A percentile compares a stretch with the other conserved stretches of the same genome.
These are phyloP conservation scores for Diplosphaera chodatii DNA, from an alignment of 139 green algal genomes.

Conservation along the genomic window DNA sequence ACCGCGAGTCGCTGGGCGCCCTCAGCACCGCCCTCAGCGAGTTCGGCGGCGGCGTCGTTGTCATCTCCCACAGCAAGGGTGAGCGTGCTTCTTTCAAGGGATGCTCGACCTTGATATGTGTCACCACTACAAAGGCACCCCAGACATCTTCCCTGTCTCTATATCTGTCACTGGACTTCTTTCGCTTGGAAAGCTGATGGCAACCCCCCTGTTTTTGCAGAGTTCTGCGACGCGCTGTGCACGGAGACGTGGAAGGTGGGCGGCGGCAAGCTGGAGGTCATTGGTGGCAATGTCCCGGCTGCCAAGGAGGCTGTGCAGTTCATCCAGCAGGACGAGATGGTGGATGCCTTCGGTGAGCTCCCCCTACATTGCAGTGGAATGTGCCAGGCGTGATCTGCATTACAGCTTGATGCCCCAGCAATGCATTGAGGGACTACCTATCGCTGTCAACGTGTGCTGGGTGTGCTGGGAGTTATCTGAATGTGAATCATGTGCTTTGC, in stretches of 20 bases:
- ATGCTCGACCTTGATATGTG: no score
- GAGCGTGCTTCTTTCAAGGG: no score
- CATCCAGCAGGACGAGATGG: conserved; percentile 71
- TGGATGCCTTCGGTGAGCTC: conserved; percentile 85
- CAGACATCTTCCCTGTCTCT: no score
- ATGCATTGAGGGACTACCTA: background rate
- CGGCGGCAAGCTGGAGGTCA: conserved; percentile 57
- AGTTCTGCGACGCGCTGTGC: conserved; percentile 73
- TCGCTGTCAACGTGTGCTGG: background rate
- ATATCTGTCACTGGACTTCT: no score
- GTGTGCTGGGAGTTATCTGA: background rate
- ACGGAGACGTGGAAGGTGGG: conserved; percentile 81
- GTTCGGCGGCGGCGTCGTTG: conserved; percentile 75
- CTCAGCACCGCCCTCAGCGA: conserved; percentile 71
- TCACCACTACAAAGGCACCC: no score
- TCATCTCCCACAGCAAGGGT: conserved; percentile 90
- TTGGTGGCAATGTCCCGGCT: conserved; percentile 26
- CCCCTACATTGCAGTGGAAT: no score
- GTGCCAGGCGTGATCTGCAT: no score
- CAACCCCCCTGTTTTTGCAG: no score
- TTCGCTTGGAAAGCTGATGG: no score
- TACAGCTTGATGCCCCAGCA: no score
- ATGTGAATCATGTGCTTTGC: conserved; percentile 27
- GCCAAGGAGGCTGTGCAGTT: conserved; percentile 60
- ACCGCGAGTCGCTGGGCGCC: conserved; percentile 81